Percentiles rank a stretch among this genome's conserved stretches.
phyloP scores from a whole-genome alignment of 1,284 basidiomycete species.

The Ceratobasidium sp. region DNA sequence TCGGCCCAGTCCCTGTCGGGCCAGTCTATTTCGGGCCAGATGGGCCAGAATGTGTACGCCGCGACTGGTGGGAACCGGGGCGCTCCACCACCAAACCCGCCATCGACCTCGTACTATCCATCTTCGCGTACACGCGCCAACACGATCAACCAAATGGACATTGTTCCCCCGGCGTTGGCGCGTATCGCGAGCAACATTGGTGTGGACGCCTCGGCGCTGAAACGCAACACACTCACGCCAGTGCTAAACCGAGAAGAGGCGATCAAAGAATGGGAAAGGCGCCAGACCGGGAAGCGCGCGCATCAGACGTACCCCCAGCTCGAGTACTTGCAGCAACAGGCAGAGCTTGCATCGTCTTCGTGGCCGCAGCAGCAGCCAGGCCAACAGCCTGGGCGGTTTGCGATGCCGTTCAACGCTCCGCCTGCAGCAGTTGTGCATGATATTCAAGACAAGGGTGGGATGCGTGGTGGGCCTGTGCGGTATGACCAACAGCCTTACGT shows the following conservation, averaged over 20 bases:
- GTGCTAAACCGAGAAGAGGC: slow-evolving; percentile 91
- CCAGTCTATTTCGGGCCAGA: slow-evolving; percentile 60
- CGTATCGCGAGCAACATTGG: slow-evolving; percentile 85
- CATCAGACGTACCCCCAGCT: slow-evolving; percentile 82
- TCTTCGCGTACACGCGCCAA: slow-evolving; percentile 79
- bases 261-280: slow-evolving; percentile 88
- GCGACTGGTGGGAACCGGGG: slow-evolving; percentile 27
- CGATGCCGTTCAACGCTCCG: slow-evolving; percentile 74
- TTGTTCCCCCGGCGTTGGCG: slow-evolving; percentile 90
- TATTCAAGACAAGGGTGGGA: slow-evolving; percentile 57
- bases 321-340: slow-evolving; percentile 91
- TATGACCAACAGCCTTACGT: slow-evolving; percentile 42
- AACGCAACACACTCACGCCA: slow-evolving; percentile 84
- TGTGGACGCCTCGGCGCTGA: slow-evolving; percentile 78
- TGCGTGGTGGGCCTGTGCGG: slow-evolving; percentile 51
- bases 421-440: slow-evolving; percentile 51
- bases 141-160: slow-evolving; percentile 88
- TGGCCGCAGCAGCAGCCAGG: slow-evolving; percentile 55
- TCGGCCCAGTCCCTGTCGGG: slow-evolving; percentile 58
- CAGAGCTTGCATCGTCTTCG: slow-evolving; percentile 74
- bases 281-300: slow-evolving; percentile 72
- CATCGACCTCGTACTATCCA: slow-evolving; percentile 75
- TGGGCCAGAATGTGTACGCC: slow-evolving; percentile 48
- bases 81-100: slow-evolving; percentile 51
- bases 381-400: slow-evolving; percentile 66